phyloP scores from a whole-genome alignment of 192 early-diverging fungal genomes.

The Geranomyces variabilis region DNA sequence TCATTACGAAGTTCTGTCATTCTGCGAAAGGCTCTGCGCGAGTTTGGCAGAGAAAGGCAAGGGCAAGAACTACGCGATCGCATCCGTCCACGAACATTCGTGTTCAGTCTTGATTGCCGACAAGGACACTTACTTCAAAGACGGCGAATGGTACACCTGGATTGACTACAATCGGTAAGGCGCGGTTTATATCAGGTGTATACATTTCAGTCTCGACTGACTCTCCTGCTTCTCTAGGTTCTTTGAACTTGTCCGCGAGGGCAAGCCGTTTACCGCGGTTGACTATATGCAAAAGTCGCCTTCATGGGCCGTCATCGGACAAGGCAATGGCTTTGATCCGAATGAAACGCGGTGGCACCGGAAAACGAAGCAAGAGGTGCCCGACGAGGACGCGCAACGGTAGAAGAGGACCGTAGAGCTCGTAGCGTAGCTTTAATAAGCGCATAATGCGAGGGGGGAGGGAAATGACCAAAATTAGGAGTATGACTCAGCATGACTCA shows the following conservation, averaged over 20 bases:
- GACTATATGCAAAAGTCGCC: slow-evolving; percentile 75
- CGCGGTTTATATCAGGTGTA: too few relatives aligned
- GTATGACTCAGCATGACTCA: too few relatives aligned
- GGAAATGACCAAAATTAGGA: too few relatives aligned
- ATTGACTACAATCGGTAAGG: slow-evolving; percentile 65
- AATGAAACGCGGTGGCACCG: slow-evolving; percentile 67
- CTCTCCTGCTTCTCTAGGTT: slow-evolving; percentile 34
- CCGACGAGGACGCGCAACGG: background rate
- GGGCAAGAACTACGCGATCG: slow-evolving; percentile 65
- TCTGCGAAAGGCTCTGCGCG: slow-evolving; percentile 60
- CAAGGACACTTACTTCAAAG: slow-evolving; percentile 64
- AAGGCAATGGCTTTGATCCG: slow-evolving; percentile 72
- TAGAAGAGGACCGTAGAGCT: too few relatives aligned
- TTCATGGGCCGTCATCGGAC: slow-evolving; percentile 70
- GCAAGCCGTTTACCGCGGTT: slow-evolving; percentile 53
- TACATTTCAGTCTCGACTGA: too few relatives aligned
- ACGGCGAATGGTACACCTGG: slow-evolving; percentile 72
- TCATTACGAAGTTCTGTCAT: slow-evolving; percentile 70
- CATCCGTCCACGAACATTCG: slow-evolving; percentile 71
- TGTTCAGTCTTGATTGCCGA: slow-evolving; percentile 70
- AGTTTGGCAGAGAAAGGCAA: slow-evolving; percentile 43
- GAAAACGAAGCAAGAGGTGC: slow-evolving; percentile 43
- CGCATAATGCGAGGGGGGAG: too few relatives aligned
- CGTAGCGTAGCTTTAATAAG: too few relatives aligned
- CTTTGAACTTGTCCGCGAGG: slow-evolving; percentile 54